Evolutionary conservation across 2,329 filamentous ascomycete genomes (phyloP), one percentile per base, ranked within the genome.

Genomic region (Sporothrix schenckii): DNA sequence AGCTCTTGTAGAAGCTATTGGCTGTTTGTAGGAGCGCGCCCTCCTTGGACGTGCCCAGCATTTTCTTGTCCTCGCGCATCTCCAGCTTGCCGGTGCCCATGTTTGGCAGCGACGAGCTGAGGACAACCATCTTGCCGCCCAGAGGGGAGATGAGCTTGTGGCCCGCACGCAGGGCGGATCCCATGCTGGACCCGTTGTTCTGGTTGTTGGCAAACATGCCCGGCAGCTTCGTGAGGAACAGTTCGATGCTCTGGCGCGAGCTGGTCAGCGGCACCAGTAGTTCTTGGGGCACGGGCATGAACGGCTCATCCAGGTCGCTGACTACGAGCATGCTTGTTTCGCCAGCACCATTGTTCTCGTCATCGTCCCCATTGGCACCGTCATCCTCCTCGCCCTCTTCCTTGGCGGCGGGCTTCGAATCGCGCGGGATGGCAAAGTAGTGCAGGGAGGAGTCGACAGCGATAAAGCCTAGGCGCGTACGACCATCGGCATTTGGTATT

Each of bases 1-100:
- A 99, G 77, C 92, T 97, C 85, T 99, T 99, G 86, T 98, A 99
- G 81, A 98, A 99, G 77, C 92, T 93, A 83, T 93, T 97, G 53
- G 89, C 92, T 0, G 95, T 97, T 79, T 98, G 94, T 68, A 99
- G 83, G 44, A 99, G 86, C 72, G 87, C 85, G 74, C 88, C 93
- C 79, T 99, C 95, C 80, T 97, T 97, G 74, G 91, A 93, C 1
- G 95, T 99, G 49, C 95, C 95, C 30, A 99, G 84, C 19, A 97
- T 82, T 81, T 97, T 97, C 85, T 97, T 97, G 80, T 99, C 94
- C 81, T 98, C 94, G 76, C 95, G 88, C 88, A 96, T 92, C 50
- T 96, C 93, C 70, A 97, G 88, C 82, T 94, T 94, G 71, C 94
- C 95, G 73, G 91, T 89, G 71, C 95, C 95, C 72, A 97, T 80